Evolutionary conservation across 768 basidiomycete species (phyloP).

Genomic region (Pisolithus orientalis): DNA sequence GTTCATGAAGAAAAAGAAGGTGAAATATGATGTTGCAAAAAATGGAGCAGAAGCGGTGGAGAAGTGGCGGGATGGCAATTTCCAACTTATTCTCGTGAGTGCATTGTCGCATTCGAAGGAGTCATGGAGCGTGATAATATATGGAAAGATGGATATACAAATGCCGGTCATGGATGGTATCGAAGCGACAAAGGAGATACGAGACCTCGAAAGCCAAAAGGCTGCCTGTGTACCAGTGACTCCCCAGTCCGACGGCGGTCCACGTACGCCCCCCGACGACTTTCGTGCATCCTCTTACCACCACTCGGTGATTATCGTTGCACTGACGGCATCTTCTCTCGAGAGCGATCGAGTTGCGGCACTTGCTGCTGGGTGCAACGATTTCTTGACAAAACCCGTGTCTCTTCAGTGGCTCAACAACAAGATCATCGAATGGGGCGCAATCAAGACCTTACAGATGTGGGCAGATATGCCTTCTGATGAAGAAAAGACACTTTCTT

Average conservation of each 20-base stretch:
- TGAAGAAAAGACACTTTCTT: conserved; percentile 38
- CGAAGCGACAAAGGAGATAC: conserved; percentile 92
- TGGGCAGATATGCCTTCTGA: conserved; percentile 80
- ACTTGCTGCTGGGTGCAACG: conserved; percentile 98
- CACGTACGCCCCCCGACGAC: conserved; percentile 52
- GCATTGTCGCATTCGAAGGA: neutral
- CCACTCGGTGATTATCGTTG: conserved; percentile 97
- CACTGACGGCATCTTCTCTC: conserved; percentile 95
- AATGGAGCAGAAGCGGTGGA: conserved; percentile 94
- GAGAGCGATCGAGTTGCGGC: conserved; percentile 93
- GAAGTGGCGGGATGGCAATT: conserved; percentile 89
- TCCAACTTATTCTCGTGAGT: conserved; percentile 91
- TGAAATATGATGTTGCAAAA: conserved; percentile 90
- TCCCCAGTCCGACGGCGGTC: conserved; percentile 47
- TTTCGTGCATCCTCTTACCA: conserved; percentile 62
- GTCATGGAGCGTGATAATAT: conserved; percentile 9
- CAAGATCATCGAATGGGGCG: conserved; percentile 99
- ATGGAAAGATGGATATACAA: conserved; percentile 93
- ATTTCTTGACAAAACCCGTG: conserved; percentile 97
- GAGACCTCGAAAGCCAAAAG: conserved; percentile 69
- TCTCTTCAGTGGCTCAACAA: conserved; percentile 92
- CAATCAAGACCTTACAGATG: conserved; percentile 91
- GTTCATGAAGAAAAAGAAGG: conserved; percentile 93
- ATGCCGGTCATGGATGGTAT: conserved; percentile 99
- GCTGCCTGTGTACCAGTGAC: conserved; percentile 65